phyloP scores from a whole-genome alignment of 2,329 filamentous ascomycete species.

The Acephala macrosclerotiorum region DNA sequence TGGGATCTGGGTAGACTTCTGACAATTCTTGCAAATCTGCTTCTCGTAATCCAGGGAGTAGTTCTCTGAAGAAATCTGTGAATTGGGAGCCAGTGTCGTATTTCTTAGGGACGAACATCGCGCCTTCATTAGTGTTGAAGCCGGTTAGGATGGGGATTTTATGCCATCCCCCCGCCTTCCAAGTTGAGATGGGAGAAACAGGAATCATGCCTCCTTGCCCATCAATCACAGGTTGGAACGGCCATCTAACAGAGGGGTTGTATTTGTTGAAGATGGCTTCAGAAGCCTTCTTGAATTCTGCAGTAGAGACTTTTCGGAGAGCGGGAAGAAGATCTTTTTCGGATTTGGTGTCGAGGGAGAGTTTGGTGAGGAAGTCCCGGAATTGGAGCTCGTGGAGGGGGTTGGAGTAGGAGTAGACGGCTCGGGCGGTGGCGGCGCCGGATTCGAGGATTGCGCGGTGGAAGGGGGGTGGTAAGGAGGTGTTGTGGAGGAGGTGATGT shows the following conservation, averaged over 20 bases:
- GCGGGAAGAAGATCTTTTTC: constrained; percentile 56
- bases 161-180: constrained; percentile 59
- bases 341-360: constrained; percentile 56
- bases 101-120: constrained; percentile 63
- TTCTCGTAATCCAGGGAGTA: constrained; percentile 64
- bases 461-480: constrained; percentile 51
- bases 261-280: constrained; percentile 53
- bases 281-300: constrained; percentile 50
- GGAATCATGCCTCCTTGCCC: constrained; percentile 60
- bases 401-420: constrained; percentile 60
- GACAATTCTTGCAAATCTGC: constrained; percentile 62
- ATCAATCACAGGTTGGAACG: constrained; percentile 76
- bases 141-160: constrained; percentile 71
- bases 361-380: constrained; percentile 58
- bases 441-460: constrained; percentile 64
- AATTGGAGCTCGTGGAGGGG: constrained; percentile 64
- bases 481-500: constrained; percentile 67
- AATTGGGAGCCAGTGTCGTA: constrained; percentile 60
- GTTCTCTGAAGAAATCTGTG: constrained; percentile 63
- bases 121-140: constrained; percentile 75
- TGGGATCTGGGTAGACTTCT: constrained; percentile 68
- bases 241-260: constrained; percentile 57
- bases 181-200: constrained; percentile 64
- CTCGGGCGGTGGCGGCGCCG: constrained; percentile 61
- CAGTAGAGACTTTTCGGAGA: constrained; percentile 54